A percentile compares a stretch with the other conserved stretches of the same genome.
These are phyloP conservation scores for Penicillium sp. DNA, from an alignment of 2,329 filamentous ascomycete species.

Conservation along the genomic window DNA sequence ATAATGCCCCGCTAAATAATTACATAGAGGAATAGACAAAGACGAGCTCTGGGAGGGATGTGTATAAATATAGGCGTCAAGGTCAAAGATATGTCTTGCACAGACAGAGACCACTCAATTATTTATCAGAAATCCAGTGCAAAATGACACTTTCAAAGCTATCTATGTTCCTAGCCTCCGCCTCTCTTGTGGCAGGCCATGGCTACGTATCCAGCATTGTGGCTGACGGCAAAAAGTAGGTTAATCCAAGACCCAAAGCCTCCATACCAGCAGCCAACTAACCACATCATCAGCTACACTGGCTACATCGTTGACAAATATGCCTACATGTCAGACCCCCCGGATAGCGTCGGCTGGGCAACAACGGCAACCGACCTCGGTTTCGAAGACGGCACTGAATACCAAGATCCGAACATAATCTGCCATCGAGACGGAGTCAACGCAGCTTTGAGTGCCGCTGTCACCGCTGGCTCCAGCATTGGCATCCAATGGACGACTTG, in stretches of 20 bases:
- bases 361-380: conserved; percentile 54
- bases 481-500: conserved; percentile 63
- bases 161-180: conserved; percentile 29
- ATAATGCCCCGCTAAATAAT: neutral
- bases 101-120: neutral
- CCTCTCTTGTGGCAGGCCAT: conserved; percentile 37
- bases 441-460: conserved; percentile 50
- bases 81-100: neutral
- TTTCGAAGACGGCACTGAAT: conserved; percentile 52
- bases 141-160: conserved; percentile 32
- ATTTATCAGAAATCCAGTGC: neutral
- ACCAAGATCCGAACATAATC: conserved; percentile 55
- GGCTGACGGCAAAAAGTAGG: conserved; percentile 31
- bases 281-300: conserved; percentile 36
- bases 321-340: conserved; percentile 35
- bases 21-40: neutral
- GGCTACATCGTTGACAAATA: conserved; percentile 43
- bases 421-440: conserved; percentile 60
- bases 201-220: conserved; percentile 36
- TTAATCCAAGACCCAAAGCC: neutral
- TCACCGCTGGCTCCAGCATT: conserved; percentile 59
- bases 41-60: neutral
- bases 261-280: conserved; percentile 11
- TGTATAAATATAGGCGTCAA: neutral
- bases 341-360: conserved; percentile 55